A percentile compares a stretch with the other conserved stretches of the same genome.
phyloP scores from a whole-genome alignment of 345 rosid species.

The Chamaenerion angustifolium region DNA sequence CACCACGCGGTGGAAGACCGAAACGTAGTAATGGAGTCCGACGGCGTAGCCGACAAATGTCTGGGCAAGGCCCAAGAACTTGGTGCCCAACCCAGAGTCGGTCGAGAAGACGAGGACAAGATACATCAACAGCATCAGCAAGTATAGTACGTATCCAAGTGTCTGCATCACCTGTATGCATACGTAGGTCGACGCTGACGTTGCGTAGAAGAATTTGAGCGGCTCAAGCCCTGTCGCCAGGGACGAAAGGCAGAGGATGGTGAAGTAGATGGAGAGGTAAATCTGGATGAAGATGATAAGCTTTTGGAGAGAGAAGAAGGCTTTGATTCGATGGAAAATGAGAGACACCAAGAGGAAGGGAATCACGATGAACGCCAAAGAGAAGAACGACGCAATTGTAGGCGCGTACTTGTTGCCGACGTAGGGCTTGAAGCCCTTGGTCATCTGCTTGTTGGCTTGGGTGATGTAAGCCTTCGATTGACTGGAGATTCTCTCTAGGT shows the following conservation, averaged over 20 bases:
- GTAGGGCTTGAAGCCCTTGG: conserved; percentile 62
- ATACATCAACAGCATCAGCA: conserved; percentile 62
- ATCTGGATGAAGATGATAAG: conserved; percentile 69
- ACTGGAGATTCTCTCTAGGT: conserved; percentile 65
- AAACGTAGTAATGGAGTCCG: conserved; percentile 81
- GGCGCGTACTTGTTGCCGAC: conserved; percentile 75
- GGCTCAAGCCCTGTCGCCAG: conserved; percentile 80
- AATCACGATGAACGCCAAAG: conserved; percentile 52
- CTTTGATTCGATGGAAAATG: conserved; percentile 58
- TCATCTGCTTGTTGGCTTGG: conserved; percentile 70
- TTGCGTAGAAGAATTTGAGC: conserved; percentile 60
- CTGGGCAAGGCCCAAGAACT: conserved; percentile 55
- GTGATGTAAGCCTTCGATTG: conserved; percentile 61
- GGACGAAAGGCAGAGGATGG: conserved; percentile 64
- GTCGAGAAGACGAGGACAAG: conserved; percentile 68
- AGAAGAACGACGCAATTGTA: conserved; percentile 48
- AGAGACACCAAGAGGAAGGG: conserved; percentile 77
- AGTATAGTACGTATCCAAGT: conserved; percentile 58
- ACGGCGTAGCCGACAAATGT: conserved; percentile 58
- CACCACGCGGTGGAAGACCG: conserved; percentile 79
- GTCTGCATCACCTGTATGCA: conserved; percentile 72
- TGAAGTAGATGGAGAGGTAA: conserved; percentile 88
- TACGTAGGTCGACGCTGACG: conserved; percentile 56
- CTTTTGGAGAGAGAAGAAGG: conserved; percentile 80
- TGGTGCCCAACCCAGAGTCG: conserved; percentile 45